Conservation (phyloP, 192 early-diverging fungal genomes). For the Paraglomus brasilianum region DNA sequence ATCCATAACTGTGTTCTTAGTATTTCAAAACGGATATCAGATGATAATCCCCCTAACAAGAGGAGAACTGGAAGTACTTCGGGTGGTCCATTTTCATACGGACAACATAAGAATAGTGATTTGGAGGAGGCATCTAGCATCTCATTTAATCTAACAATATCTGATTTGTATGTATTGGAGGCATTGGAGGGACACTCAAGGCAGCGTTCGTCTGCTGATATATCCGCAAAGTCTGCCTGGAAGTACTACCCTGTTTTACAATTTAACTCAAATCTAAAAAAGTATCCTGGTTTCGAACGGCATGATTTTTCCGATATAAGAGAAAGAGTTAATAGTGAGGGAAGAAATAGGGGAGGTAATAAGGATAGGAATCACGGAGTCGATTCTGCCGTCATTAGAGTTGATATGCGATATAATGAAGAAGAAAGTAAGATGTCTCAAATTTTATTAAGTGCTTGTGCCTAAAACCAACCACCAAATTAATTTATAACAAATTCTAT, state of each 20-base stretch:
- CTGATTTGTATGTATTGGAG: slow-evolving; percentile 12
- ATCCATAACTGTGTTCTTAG: slow-evolving; percentile 38
- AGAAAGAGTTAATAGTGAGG: too few relatives aligned
- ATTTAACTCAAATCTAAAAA: slow-evolving; percentile 5
- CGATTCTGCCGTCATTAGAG: too few relatives aligned
- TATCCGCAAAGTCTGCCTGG: not conserved
- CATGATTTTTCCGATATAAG: slow-evolving; percentile 3
- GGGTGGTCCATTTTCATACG: slow-evolving; percentile 24
- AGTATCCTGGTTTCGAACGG: slow-evolving; percentile 10
- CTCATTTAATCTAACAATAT: slow-evolving; percentile 2
- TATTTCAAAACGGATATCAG: slow-evolving; percentile 36
- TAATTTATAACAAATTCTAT: too few relatives aligned
- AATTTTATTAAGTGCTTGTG: too few relatives aligned
- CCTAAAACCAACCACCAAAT: too few relatives aligned
- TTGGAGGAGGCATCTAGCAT: not conserved
- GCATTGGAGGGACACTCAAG: slow-evolving; percentile 1
- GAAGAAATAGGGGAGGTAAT: too few relatives aligned
- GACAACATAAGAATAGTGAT: slow-evolving; percentile 30
- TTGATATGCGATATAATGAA: too few relatives aligned
- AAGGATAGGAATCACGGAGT: too few relatives aligned
- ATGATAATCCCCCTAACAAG: not conserved
- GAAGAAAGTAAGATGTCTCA: too few relatives aligned
- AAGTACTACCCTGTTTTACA: slow-evolving; percentile 8
- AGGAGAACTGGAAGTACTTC: not conserved
- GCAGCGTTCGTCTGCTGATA: not conserved